These are phyloP conservation scores for Camellia japonica DNA, from an alignment of 148 eudicot species.

Conservation along the genomic window DNA sequence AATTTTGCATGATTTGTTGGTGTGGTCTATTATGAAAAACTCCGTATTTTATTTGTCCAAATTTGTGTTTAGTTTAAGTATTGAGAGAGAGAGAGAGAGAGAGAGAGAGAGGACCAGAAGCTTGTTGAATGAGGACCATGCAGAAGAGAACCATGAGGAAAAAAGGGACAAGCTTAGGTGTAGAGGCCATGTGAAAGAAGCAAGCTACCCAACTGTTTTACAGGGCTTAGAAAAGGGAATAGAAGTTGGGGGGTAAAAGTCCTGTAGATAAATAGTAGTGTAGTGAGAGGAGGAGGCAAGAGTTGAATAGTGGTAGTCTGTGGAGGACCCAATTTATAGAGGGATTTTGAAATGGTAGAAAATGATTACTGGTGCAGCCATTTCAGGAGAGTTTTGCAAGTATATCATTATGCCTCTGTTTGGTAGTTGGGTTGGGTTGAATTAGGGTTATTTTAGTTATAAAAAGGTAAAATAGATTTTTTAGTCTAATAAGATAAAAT, in stretches of 20 bases:
- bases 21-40: too few relatives aligned
- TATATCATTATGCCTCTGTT: neutral
- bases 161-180: neutral
- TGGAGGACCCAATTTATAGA: conserved; percentile 9
- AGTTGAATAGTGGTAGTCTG: neutral
- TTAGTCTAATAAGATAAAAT: too few relatives aligned
- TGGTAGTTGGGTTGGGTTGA: too few relatives aligned
- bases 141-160: neutral
- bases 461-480: too few relatives aligned
- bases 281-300: neutral
- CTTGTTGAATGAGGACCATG: conserved; percentile 4
- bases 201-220: neutral
- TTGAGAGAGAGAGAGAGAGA: conserved; percentile 1
- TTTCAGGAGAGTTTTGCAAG: conserved; percentile 1
- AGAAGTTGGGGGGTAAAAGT: neutral
- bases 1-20: too few relatives aligned
- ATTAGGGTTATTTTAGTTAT: too few relatives aligned
- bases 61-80: too few relatives aligned
- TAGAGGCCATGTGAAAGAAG: neutral
- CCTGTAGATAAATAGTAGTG: too few relatives aligned
- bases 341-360: neutral
- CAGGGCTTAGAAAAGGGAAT: neutral
- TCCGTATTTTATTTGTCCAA: too few relatives aligned
- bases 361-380: conserved; percentile 24
- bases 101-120: conserved; percentile 6